A percentile compares a stretch with the other conserved stretches of the same genome.
phyloP scores from a whole-genome alignment of 192 early-diverging fungal genomes.

The Coemansia sp. region DNA sequence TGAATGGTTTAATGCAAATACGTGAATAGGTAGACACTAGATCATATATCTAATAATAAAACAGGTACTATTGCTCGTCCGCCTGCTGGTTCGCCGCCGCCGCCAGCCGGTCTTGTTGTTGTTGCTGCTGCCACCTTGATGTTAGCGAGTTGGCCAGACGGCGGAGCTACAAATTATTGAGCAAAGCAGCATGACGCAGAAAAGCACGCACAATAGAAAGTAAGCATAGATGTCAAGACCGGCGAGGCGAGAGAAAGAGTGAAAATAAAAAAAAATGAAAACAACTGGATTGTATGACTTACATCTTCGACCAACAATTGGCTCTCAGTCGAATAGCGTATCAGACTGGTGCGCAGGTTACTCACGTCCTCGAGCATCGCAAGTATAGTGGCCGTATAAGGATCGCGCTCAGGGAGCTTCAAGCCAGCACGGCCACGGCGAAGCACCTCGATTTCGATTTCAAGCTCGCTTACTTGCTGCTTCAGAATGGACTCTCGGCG shows the following conservation, averaged over 20 bases:
- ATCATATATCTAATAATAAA: too few relatives aligned
- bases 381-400: constrained; percentile 27
- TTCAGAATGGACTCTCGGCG: constrained; percentile 32
- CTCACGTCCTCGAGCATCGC: constrained; percentile 19
- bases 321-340: constrained; percentile 8
- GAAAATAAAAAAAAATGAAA: background rate
- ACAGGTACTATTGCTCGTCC: background rate
- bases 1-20: too few relatives aligned
- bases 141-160: constrained; percentile 11
- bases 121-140: background rate
- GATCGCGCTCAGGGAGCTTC: constrained; percentile 17
- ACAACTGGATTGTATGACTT: background rate
- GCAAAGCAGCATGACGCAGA: background rate
- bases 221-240: background rate
- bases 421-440: constrained; percentile 17
- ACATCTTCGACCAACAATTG: constrained; percentile 18
- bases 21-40: too few relatives aligned
- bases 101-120: background rate
- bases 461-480: constrained; percentile 41
- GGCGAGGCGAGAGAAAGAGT: background rate
- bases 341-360: constrained; percentile 18
- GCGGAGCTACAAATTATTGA: constrained; percentile 12
- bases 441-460: constrained; percentile 25
- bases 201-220: background rate
- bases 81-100: background rate